phyloP scores from a whole-genome alignment of 768 basidiomycete genomes.

The Russula dissimulans region DNA sequence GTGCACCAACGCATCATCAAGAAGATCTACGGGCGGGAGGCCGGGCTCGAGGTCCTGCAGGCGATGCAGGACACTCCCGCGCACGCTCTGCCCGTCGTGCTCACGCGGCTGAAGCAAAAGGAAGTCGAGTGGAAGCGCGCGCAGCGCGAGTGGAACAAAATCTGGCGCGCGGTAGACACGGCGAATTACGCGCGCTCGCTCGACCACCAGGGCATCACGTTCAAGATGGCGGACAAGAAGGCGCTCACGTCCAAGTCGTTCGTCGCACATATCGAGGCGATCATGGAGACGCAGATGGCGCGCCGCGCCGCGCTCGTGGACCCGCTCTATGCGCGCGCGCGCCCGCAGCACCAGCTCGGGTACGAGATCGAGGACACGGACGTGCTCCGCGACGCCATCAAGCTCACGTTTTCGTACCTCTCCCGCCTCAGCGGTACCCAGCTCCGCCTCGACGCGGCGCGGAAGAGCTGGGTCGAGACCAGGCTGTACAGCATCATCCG shows the following conservation, averaged over 20 bases:
- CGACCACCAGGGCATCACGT: slow-evolving; percentile 87
- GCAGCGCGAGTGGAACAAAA: slow-evolving; percentile 96
- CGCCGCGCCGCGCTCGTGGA: slow-evolving; percentile 54
- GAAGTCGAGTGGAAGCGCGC: slow-evolving; percentile 99
- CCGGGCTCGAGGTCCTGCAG: slow-evolving; percentile 70
- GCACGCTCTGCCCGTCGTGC: slow-evolving; percentile 81
- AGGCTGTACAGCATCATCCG: slow-evolving; percentile 72
- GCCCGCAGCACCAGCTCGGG: slow-evolving; percentile 71
- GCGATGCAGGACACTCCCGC: slow-evolving; percentile 91
- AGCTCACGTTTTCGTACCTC: slow-evolving; percentile 82
- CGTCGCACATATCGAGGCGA: slow-evolving; percentile 75
- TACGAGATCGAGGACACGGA: slow-evolving; percentile 64
- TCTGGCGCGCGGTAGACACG: slow-evolving; percentile 95
- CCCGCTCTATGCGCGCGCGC: slow-evolving; percentile 45
- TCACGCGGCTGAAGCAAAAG: slow-evolving; percentile 85
- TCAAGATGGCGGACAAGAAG: slow-evolving; percentile 88
- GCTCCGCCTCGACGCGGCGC: slow-evolving; percentile 57
- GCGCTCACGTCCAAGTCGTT: slow-evolving; percentile 65
- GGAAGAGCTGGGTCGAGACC: slow-evolving; percentile 74
- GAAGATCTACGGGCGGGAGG: slow-evolving; percentile 91
- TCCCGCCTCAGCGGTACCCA: slow-evolving; percentile 89
- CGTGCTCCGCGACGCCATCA: slow-evolving; percentile 79
- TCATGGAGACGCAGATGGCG: slow-evolving; percentile 73
- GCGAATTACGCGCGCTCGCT: slow-evolving; percentile 89
- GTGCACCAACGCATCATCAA: slow-evolving; percentile 92